These are phyloP conservation scores for Sporothrix pallida DNA, from an alignment of 2,329 filamentous ascomycete genomes.

Conservation along the genomic window DNA sequence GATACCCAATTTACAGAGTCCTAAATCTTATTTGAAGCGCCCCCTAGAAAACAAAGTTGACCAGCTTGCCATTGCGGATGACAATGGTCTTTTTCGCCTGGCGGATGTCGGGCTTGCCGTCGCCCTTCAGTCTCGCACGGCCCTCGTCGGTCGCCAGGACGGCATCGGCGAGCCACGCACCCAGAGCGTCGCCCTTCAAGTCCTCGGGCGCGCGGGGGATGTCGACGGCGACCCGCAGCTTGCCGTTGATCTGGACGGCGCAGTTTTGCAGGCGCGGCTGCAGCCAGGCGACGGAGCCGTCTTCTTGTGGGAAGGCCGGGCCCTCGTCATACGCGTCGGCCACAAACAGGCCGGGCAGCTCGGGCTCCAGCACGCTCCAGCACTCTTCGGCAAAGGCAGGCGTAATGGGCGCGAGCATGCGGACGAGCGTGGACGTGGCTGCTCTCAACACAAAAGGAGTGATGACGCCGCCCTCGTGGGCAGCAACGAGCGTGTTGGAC, in stretches of 20 bases:
- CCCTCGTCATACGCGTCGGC: neutral
- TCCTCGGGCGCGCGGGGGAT: conserved; percentile 59
- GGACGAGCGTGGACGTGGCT: conserved; percentile 63
- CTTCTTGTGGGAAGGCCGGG: conserved; percentile 64
- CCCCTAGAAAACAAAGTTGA: conserved; percentile 71
- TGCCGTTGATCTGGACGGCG: conserved; percentile 82
- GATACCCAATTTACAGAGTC: neutral
- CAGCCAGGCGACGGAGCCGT: conserved; percentile 58
- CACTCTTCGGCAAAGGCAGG: conserved; percentile 83
- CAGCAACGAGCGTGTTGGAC: conserved; percentile 68
- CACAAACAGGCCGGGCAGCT: conserved; percentile 28
- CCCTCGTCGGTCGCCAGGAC: conserved; percentile 68
- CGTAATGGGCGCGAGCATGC: conserved; percentile 78
- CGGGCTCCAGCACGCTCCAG: conserved; percentile 65
- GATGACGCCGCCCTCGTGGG: conserved; percentile 48
- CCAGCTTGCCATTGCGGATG: conserved; percentile 68
- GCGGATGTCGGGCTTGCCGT: conserved; percentile 52
- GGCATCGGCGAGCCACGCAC: conserved; percentile 65
- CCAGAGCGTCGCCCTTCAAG: conserved; percentile 55
- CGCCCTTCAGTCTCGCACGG: conserved; percentile 58
- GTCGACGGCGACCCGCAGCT: conserved; percentile 69
- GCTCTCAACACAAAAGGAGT: conserved; percentile 54
- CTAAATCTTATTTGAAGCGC: neutral
- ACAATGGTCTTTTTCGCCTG: conserved; percentile 69
- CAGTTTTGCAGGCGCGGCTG: conserved; percentile 59